Percentiles rank a stretch among this genome's conserved stretches.
These are phyloP conservation scores for Madurella fahalii DNA, from an alignment of 2,329 filamentous ascomycete species.

Conservation along the genomic window DNA sequence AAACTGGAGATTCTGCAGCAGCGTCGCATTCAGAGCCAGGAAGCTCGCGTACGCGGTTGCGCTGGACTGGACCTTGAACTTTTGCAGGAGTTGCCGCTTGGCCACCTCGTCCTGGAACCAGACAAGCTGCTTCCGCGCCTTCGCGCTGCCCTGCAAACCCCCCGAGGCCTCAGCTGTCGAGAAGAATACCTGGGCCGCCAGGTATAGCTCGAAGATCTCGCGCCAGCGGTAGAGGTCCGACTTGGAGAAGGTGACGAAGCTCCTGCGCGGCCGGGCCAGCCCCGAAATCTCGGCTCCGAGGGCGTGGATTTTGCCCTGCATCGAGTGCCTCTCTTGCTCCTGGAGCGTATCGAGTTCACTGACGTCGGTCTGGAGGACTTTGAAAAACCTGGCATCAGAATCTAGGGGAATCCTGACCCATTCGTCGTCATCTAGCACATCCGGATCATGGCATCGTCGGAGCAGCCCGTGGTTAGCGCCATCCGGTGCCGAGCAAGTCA, in stretches of 20 bases:
- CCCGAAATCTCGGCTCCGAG: conserved; percentile 62
- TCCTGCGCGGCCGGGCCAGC: conserved; percentile 54
- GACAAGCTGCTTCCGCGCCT: conserved; percentile 63
- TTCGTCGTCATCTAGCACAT: conserved; percentile 22
- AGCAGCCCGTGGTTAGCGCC: not conserved
- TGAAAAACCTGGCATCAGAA: conserved; percentile 77
- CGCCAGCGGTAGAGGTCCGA: conserved; percentile 74
- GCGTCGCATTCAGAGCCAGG: conserved; percentile 64
- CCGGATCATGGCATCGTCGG: not conserved
- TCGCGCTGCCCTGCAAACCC: conserved; percentile 60
- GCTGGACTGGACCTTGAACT: conserved; percentile 65
- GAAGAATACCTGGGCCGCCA: conserved; percentile 78
- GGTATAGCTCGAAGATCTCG: conserved; percentile 75
- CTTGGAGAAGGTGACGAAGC: conserved; percentile 49
- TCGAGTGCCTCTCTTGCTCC: conserved; percentile 57
- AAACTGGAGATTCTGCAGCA: conserved; percentile 79
- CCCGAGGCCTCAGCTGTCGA: conserved; percentile 69
- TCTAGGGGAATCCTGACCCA: conserved; percentile 70
- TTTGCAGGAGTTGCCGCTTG: conserved; percentile 52
- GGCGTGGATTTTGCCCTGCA: conserved; percentile 59
- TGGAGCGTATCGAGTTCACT: conserved; percentile 66
- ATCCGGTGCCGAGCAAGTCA: conserved; percentile 1
- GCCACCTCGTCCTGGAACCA: conserved; percentile 69
- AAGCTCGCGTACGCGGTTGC: conserved; percentile 63
- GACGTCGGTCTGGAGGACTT: conserved; percentile 68